Conservation (phyloP, 176 grass and related monocot species). For the Oryza meyeriana region DNA sequence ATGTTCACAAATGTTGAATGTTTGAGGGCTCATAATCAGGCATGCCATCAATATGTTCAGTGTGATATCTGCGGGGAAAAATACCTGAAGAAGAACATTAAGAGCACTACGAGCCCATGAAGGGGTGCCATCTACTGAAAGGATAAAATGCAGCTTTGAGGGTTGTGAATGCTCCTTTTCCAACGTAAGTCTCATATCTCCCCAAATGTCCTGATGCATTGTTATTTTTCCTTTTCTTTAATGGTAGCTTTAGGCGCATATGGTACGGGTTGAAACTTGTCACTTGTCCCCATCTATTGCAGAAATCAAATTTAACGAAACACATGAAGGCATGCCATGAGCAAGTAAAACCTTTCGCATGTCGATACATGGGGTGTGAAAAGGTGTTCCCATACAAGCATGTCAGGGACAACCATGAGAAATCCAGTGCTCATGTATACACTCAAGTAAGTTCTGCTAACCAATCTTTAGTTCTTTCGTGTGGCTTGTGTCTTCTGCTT, state of each 20-base stretch:
- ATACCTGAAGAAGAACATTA: constrained; percentile 69
- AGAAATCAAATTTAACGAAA: constrained; percentile 64
- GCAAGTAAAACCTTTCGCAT: constrained; percentile 29
- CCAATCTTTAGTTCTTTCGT: background rate
- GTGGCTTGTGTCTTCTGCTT: background rate
- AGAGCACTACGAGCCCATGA: constrained; percentile 41
- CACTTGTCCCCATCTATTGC: background rate
- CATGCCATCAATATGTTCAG: constrained; percentile 41
- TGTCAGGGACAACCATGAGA: constrained; percentile 59
- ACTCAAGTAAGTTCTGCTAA: constrained; percentile 29
- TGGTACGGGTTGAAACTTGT: background rate
- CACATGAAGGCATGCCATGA: constrained; percentile 54
- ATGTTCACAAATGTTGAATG: constrained; percentile 59
- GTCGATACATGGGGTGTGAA: constrained; percentile 28
- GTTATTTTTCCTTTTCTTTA: background rate
- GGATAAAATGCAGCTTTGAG: constrained; percentile 41
- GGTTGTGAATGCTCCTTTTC: constrained; percentile 54
- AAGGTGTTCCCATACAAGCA: constrained; percentile 57
- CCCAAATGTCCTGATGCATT: background rate
- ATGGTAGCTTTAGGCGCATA: background rate
- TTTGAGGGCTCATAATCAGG: constrained; percentile 49
- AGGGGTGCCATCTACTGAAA: constrained; percentile 9
- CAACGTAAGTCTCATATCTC: constrained; percentile 45
- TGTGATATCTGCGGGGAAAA: constrained; percentile 56
- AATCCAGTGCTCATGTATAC: constrained; percentile 44